Evolutionary conservation across 768 basidiomycete species (phyloP).

Genomic region (Rhodotorula graminis): DNA sequence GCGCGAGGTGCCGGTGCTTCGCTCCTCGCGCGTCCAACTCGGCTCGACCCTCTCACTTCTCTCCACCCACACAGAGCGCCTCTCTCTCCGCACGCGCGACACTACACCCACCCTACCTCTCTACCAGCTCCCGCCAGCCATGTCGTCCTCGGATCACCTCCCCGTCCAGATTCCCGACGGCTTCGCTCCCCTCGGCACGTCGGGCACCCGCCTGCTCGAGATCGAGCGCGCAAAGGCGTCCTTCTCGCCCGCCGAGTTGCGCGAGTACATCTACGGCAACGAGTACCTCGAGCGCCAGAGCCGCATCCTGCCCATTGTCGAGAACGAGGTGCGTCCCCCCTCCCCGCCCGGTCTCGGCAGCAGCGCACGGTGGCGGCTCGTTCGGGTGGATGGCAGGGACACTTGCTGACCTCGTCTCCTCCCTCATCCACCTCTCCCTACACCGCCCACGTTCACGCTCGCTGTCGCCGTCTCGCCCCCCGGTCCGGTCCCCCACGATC

Average conservation of each 20-base stretch:
- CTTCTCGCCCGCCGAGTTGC: conserved; percentile 33
- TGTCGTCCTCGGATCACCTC: neutral
- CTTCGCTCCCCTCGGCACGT: conserved; percentile 24
- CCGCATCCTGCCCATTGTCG: conserved; percentile 29
- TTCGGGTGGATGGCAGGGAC: too few species aligned
- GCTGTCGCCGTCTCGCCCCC: too few species aligned
- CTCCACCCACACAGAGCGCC: too few species aligned
- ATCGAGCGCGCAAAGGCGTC: conserved; percentile 37
- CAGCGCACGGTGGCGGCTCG: too few species aligned
- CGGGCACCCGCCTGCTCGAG: conserved; percentile 35
- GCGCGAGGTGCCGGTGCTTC: too few species aligned
- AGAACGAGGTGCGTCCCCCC: conserved; percentile 26
- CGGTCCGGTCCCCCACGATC: neutral
- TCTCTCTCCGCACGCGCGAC: too few species aligned
- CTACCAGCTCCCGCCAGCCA: neutral
- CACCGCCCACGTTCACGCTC: neutral
- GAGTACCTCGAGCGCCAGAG: conserved; percentile 32
- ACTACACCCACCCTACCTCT: neutral
- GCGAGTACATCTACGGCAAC: conserved; percentile 29
- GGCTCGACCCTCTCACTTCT: too few species aligned
- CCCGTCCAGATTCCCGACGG: conserved; percentile 19
- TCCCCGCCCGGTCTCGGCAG: neutral
- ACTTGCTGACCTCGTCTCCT: neutral
- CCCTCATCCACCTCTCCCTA: neutral
- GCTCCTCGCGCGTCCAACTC: too few species aligned